Evolutionary conservation across 1,284 basidiomycete species (phyloP).

Genomic region (Leccinum subfulvum): DNA sequence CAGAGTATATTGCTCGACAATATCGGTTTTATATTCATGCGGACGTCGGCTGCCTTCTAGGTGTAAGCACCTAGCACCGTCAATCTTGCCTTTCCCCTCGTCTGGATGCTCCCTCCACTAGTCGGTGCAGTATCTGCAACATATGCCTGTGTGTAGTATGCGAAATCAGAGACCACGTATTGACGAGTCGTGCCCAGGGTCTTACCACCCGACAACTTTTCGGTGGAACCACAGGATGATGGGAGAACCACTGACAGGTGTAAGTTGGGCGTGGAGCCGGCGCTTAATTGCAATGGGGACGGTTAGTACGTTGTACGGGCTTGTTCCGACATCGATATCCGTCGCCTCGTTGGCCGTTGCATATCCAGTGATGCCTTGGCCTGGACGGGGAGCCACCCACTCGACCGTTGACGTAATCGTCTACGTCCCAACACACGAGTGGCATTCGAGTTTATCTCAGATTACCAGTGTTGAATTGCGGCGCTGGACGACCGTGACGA

Average conservation of each 20-base stretch:
- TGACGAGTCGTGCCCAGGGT: slow-evolving; percentile 14
- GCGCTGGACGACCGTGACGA: slow-evolving; percentile 20
- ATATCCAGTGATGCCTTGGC: slow-evolving; percentile 22
- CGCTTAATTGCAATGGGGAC: slow-evolving; percentile 18
- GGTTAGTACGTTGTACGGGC: slow-evolving; percentile 13
- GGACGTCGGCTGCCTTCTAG: slow-evolving; percentile 38
- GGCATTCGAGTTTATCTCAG: slow-evolving; percentile 7
- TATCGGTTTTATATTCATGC: slow-evolving; percentile 42
- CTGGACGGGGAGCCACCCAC: slow-evolving; percentile 23
- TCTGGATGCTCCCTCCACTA: slow-evolving; percentile 37
- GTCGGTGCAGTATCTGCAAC: slow-evolving; percentile 30
- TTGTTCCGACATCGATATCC: slow-evolving; percentile 20
- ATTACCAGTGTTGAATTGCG: slow-evolving; percentile 15
- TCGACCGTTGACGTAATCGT: slow-evolving; percentile 14
- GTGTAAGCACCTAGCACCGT: slow-evolving; percentile 33
- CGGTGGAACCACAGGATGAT: not conserved
- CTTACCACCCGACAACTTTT: slow-evolving; percentile 11
- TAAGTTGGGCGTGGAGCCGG: slow-evolving; percentile 10
- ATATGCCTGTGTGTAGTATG: slow-evolving; percentile 21
- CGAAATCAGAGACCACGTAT: not conserved
- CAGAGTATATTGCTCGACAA: slow-evolving; percentile 41
- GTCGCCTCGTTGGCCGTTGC: slow-evolving; percentile 12
- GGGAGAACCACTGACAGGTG: slow-evolving; percentile 1
- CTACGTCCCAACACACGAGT: slow-evolving; percentile 11
- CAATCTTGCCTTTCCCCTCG: slow-evolving; percentile 33